phyloP scores from a whole-genome alignment of 257 asterid species.

The Prunella vulgaris region DNA sequence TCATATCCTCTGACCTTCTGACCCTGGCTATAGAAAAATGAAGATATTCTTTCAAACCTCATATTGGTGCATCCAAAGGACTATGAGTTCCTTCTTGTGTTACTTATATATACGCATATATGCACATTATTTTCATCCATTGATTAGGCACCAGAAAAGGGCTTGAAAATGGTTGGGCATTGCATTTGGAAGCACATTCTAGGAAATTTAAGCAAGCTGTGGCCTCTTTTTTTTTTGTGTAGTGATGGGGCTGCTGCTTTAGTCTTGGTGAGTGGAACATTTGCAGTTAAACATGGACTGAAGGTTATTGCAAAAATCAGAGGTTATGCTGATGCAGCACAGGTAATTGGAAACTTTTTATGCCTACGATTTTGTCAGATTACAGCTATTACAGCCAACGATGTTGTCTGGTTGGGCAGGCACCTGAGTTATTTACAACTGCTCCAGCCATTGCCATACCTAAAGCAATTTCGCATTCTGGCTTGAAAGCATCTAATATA shows the following conservation, averaged over 20 bases:
- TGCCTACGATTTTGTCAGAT: neutral
- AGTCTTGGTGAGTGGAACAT: conserved; percentile 83
- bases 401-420: conserved; percentile 51
- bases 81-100: neutral
- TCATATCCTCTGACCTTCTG: neutral
- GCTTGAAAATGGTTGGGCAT: neutral
- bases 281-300: conserved; percentile 70
- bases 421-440: conserved; percentile 88
- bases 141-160: neutral
- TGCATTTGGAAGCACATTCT: neutral
- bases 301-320: conserved; percentile 68
- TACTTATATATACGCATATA: neutral
- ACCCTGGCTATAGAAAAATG: neutral
- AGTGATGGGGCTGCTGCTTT: conserved; percentile 98
- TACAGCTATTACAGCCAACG: neutral
- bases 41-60: neutral
- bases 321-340: conserved; percentile 97
- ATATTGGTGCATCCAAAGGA: neutral
- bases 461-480: conserved; percentile 74
- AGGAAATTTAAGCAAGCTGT: neutral
- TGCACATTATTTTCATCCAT: neutral
- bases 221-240: conserved; percentile 7
- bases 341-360: conserved; percentile 37
- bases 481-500: conserved; percentile 61
- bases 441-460: conserved; percentile 98